Conservation (phyloP, 257 asterid genomes). For the Salvia splendens region DNA sequence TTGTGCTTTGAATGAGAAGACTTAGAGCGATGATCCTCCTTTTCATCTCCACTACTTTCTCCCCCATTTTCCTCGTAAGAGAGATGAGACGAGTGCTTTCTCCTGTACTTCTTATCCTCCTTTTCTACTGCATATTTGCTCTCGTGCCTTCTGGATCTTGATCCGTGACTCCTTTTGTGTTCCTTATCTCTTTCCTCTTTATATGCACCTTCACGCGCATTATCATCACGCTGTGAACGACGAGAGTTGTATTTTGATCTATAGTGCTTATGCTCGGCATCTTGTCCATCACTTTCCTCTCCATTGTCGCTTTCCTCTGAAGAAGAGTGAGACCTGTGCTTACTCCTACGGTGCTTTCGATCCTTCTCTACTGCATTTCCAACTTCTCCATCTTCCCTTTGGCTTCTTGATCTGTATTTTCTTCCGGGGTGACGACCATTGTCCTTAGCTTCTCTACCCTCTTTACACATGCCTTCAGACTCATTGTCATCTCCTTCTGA, state of each 20-base stretch:
- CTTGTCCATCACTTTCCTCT: constrained; percentile 36
- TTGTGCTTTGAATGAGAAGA: constrained; percentile 37
- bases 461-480: constrained; percentile 33
- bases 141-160: constrained; percentile 32
- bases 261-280: constrained; percentile 35
- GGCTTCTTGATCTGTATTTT: constrained; percentile 36
- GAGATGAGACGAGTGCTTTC: constrained; percentile 23
- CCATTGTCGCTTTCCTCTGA: constrained; percentile 27
- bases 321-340: constrained; percentile 13
- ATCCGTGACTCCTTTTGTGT: constrained; percentile 11
- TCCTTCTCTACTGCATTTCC: constrained; percentile 13
- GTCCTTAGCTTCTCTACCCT: constrained; percentile 42
- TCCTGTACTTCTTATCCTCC: constrained; percentile 16
- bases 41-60: constrained; percentile 37
- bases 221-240: constrained; percentile 33
- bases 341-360: constrained; percentile 24
- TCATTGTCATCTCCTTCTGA: constrained; percentile 29
- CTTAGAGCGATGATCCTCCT: constrained; percentile 33
- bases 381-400: constrained; percentile 31
- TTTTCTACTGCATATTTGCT: constrained; percentile 25
- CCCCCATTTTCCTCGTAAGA: constrained; percentile 21
- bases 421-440: constrained; percentile 46
- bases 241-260: constrained; percentile 27
- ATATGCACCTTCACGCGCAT: constrained; percentile 26
- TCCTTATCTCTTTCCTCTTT: constrained; percentile 37